Evolutionary conservation across 345 rosid genomes (phyloP).

Genomic region (Syzygium aromaticum): DNA sequence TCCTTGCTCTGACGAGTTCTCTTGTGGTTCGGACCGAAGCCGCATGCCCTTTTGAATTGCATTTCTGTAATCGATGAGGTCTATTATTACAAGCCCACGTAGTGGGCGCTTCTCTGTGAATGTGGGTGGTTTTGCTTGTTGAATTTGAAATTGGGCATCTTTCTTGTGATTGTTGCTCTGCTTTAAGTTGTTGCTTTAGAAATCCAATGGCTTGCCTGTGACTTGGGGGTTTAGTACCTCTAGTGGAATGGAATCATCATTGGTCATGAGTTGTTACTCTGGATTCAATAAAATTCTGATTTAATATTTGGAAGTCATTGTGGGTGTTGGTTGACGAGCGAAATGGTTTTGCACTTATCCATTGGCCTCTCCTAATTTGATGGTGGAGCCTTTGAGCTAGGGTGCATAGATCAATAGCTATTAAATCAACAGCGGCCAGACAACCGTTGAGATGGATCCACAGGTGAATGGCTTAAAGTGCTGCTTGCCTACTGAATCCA

Average conservation of each 20-base stretch:
- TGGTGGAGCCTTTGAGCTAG: neutral
- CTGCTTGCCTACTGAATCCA: conserved; percentile 2
- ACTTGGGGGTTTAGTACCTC: neutral
- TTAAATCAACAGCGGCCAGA: conserved; percentile 9
- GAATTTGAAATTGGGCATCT: neutral
- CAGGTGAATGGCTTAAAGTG: neutral
- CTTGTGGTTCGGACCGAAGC: neutral
- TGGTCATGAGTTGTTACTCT: neutral
- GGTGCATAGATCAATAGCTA: conserved; percentile 9
- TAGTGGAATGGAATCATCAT: neutral
- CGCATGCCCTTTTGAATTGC: neutral
- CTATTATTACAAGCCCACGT: neutral
- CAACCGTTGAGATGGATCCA: conserved; percentile 4
- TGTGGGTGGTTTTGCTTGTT: neutral
- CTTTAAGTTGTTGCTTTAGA: neutral
- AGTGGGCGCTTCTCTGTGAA: neutral
- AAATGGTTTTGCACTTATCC: neutral
- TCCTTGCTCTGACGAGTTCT: neutral
- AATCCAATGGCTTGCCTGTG: neutral
- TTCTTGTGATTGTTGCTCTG: neutral
- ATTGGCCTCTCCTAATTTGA: neutral
- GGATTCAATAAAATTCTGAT: neutral
- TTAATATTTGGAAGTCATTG: neutral
- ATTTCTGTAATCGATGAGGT: neutral
- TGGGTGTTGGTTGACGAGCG: neutral